phyloP scores from a whole-genome alignment of 768 basidiomycete species.

The Basidioascus undulatus region DNA sequence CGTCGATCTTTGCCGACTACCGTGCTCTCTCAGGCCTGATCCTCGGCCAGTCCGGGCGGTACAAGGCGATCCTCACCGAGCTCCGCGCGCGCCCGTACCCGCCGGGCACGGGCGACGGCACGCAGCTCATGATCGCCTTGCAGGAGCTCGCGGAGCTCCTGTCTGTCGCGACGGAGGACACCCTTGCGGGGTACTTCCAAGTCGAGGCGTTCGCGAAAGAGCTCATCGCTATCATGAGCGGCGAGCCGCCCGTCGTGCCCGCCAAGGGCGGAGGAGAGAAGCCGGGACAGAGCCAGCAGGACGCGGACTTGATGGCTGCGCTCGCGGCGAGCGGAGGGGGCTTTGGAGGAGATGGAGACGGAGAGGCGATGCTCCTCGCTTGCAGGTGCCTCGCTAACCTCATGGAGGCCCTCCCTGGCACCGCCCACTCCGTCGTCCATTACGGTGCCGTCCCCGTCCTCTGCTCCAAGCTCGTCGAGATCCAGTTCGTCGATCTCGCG shows the following conservation, averaged over 20 bases:
- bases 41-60: constrained; percentile 60
- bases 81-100: too few species aligned
- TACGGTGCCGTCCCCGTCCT: constrained; percentile 95
- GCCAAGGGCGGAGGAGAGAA: too few species aligned
- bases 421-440: constrained; percentile 91
- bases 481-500: constrained; percentile 83
- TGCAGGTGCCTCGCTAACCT: constrained; percentile 91
- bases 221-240: constrained; percentile 66
- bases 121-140: constrained; percentile 61
- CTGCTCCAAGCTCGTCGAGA: constrained; percentile 90
- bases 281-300: constrained; percentile 45
- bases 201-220: constrained; percentile 79
- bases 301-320: constrained; percentile 43
- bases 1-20: background rate
- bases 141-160: constrained; percentile 88
- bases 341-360: constrained; percentile 24
- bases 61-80: constrained; percentile 73
- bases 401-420: constrained; percentile 95
- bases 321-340: constrained; percentile 42
- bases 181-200: constrained; percentile 82
- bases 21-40: constrained; percentile 25
- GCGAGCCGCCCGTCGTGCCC: too few species aligned
- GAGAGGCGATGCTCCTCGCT: constrained; percentile 59
- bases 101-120: constrained; percentile 53
- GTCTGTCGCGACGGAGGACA: constrained; percentile 92